These are phyloP conservation scores for Pinus albicaulis DNA, from an alignment of 75 land plant species.

Conservation along the genomic window DNA sequence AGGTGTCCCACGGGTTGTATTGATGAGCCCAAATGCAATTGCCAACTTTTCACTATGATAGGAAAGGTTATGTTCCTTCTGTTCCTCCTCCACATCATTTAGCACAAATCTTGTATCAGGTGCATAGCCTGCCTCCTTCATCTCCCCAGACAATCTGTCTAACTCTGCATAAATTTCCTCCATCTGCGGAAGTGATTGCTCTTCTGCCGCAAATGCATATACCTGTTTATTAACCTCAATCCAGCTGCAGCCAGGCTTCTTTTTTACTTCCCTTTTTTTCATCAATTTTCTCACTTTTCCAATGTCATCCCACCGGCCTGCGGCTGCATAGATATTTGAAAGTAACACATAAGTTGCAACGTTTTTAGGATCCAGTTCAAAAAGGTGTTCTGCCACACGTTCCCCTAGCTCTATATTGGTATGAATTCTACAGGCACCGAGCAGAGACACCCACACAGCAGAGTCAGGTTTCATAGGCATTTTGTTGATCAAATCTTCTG, in stretches of 20 bases:
- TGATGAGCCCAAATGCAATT: no score
- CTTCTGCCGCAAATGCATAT: not conserved
- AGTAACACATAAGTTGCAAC: not conserved
- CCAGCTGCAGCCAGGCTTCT: slow-evolving; percentile 4
- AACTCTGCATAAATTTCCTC: no score
- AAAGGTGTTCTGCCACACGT: slow-evolving; percentile 30
- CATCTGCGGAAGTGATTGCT: no score
- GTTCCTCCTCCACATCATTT: no score
- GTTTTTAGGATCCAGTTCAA: slow-evolving; percentile 15
- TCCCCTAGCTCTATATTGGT: slow-evolving; percentile 47
- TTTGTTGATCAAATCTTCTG: slow-evolving; percentile 21
- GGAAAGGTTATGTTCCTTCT: no score
- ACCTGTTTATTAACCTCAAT: not conserved
- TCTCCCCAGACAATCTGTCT: no score
- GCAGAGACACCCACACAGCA: slow-evolving; percentile 59
- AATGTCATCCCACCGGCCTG: slow-evolving; percentile 3
- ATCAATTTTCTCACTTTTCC: not conserved
- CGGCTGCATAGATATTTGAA: slow-evolving; percentile 8
- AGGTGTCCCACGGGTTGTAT: no score
- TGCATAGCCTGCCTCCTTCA: no score
- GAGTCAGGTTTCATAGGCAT: slow-evolving; percentile 58
- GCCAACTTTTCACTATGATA: no score
- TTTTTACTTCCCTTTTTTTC: not conserved
- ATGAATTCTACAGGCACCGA: slow-evolving; percentile 46
- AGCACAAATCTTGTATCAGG: no score